Base-by-base conservation (phyloP, 345 rosid species). In the Eutrema japonicum region DNA sequence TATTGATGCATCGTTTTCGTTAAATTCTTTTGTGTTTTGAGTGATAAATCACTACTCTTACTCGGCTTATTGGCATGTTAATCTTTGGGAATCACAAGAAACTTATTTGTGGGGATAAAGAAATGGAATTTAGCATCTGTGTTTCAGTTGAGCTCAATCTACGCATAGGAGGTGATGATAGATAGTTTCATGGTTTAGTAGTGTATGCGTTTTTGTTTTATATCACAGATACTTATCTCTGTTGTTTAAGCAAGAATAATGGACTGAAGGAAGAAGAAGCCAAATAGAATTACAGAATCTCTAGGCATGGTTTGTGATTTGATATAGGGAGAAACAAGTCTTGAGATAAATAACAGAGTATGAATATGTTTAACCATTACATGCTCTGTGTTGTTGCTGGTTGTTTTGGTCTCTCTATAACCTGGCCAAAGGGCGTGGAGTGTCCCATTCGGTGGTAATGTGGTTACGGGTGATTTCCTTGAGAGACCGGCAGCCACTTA, bases 401-500 rank as follows among this genome's bases (percentile, higher is more conserved):
- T 75, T 43, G 53, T 41, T 66, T 52, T 14, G 71, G 3, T 5
- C 49, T 58, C 12, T 67, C 81, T 81, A 85, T 64, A 84, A 72
- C 76, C 78, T 85, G 30, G 93, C 83, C 5, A 32, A 8, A 78
- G 68, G 71, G 1, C 57, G 79, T 42, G 91, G 92, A 73, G 22
- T 59, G 48, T 90, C 96, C 94, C 96, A 86, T 8, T 90, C 96
- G 0, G 98, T 71, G 45, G 76, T 53, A 9, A 93, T 84, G 84
- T 87, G 98, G 53, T 84, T 30, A 2, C 97, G 96, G 41, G 89
- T 87, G 70, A 90, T 93, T 82, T 93, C 98, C 74, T 75, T 86
- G 35, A 93, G 86, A 2, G 97, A 87, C 52, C 87, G 81, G 82
- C 98, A 93, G 0, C 98, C 97, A 66, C 92, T 85, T 56, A 93